These are phyloP conservation scores for Lactuca saligna DNA, from an alignment of 129 eudicot genomes.

Conservation along the genomic window DNA sequence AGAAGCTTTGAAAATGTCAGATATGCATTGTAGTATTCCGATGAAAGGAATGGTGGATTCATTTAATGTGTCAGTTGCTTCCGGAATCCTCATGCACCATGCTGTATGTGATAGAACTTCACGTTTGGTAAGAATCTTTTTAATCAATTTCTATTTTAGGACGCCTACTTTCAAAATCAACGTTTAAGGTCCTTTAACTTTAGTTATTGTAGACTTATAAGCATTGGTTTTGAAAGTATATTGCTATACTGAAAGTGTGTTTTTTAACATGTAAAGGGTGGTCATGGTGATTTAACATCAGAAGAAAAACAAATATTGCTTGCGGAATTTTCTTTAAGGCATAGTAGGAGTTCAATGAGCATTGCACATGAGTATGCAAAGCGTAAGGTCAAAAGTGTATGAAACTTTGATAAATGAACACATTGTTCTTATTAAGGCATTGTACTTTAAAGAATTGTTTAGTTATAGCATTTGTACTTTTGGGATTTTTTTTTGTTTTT, in stretches of 20 bases:
- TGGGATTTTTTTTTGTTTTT: no score
- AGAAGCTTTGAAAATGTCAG: slow-evolving; percentile 75
- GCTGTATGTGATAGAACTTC: slow-evolving; percentile 79
- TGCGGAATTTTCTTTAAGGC: slow-evolving; percentile 84
- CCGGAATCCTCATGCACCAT: slow-evolving; percentile 95
- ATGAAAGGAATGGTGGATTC: slow-evolving; percentile 99
- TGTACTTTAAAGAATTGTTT: background rate
- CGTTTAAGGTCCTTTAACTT: no score
- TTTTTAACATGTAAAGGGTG: slow-evolving; percentile 45
- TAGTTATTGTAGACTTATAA: no score
- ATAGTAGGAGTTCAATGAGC: slow-evolving; percentile 59
- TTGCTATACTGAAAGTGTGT: background rate
- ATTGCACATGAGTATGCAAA: slow-evolving; percentile 74
- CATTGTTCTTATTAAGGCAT: background rate
- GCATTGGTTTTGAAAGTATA: no score
- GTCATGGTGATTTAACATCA: slow-evolving; percentile 74
- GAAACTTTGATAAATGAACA: slow-evolving; percentile 11
- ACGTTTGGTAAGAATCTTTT: slow-evolving; percentile 55
- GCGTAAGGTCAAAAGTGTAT: slow-evolving; percentile 40
- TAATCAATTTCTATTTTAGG: background rate
- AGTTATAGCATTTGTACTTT: background rate
- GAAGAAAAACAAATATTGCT: slow-evolving; percentile 81
- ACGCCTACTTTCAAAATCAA: no score
- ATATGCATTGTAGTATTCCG: slow-evolving; percentile 87
- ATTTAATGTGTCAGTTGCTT: slow-evolving; percentile 94